These are phyloP conservation scores for Climacium dendroides DNA, from an alignment of 225 moss, liverwort and hornwort genomes.

Conservation along the genomic window DNA sequence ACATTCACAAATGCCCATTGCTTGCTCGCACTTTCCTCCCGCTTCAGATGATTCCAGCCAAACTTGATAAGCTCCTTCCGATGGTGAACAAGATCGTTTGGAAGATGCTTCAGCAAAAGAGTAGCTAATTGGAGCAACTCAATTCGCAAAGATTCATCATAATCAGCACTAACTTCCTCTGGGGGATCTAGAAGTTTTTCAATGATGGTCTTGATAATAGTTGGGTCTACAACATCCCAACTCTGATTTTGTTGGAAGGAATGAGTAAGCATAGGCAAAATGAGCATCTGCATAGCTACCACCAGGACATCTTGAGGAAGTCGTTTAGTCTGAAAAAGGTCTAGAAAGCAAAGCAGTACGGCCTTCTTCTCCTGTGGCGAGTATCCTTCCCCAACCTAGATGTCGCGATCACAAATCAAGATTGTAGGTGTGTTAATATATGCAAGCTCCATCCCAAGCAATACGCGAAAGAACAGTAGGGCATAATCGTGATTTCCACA, in stretches of 20 bases:
- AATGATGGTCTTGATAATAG: constrained; percentile 87
- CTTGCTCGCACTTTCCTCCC: constrained; percentile 99
- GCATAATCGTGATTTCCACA: not conserved
- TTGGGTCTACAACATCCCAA: constrained; percentile 93
- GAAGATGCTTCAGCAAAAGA: constrained; percentile 81
- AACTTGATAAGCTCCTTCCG: constrained; percentile 99
- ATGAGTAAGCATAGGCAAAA: constrained; percentile 97
- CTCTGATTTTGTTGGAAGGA: constrained; percentile 93
- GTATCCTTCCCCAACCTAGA: constrained; percentile 96
- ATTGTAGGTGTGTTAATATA: not conserved
- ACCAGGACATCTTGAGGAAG: constrained; percentile 86
- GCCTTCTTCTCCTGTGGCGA: constrained; percentile 84
- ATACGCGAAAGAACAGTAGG: not conserved
- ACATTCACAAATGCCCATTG: constrained; percentile 99
- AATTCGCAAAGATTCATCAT: constrained; percentile 94
- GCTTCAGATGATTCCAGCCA: constrained; percentile 99
- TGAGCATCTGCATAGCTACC: constrained; percentile 97
- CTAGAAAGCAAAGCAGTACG: constrained; percentile 79
- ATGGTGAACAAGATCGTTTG: constrained; percentile 96
- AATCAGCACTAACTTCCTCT: constrained; percentile 97
- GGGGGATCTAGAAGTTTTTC: constrained; percentile 97
- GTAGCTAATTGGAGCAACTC: constrained; percentile 96
- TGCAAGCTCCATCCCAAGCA: not conserved
- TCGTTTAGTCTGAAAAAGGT: constrained; percentile 79
- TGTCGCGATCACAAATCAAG: not conserved